Percentiles rank a stretch among this genome's conserved stretches.
Evolutionary conservation across 176 grass and related monocot species (phyloP).

Genomic region (Oryza glaberrima): DNA sequence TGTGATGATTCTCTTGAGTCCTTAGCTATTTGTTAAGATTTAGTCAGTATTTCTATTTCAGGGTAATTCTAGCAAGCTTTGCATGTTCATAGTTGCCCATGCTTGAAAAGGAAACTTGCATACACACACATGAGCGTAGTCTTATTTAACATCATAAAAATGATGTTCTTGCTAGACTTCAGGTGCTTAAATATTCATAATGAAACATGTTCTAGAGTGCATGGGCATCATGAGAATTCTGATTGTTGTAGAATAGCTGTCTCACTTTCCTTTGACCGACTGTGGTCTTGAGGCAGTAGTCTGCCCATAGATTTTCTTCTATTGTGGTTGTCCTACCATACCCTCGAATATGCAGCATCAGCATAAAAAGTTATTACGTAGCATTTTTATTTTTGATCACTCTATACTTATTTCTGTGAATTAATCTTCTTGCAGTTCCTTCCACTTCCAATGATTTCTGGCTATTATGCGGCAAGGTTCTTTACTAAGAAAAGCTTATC

Average conservation of each 20-base stretch:
- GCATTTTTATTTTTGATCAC: conserved; percentile 20
- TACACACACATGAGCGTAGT: neutral
- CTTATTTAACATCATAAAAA: neutral
- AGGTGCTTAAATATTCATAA: conserved; percentile 25
- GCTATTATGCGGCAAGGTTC: conserved; percentile 85
- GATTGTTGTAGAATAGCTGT: neutral
- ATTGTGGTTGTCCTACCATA: neutral
- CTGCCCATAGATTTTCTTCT: neutral
- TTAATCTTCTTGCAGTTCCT: conserved; percentile 69
- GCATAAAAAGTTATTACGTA: neutral
- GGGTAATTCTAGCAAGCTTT: conserved; percentile 3
- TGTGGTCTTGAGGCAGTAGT: neutral
- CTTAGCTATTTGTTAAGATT: conserved; percentile 12
- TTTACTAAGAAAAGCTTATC: conserved; percentile 98
- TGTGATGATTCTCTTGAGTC: conserved; percentile 20
- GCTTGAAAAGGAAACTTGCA: neutral
- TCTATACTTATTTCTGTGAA: neutral
- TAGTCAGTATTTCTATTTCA: conserved; percentile 2
- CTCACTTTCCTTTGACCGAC: neutral
- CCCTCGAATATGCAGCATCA: conserved; percentile 5
- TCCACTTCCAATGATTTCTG: conserved; percentile 86
- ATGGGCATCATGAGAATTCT: conserved; percentile 10
- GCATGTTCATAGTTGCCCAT: neutral
- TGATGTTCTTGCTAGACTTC: neutral
- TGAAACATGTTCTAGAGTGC: neutral